phyloP scores from a whole-genome alignment of 2,329 filamentous ascomycete genomes.

The Neofusicoccum umdonicola region DNA sequence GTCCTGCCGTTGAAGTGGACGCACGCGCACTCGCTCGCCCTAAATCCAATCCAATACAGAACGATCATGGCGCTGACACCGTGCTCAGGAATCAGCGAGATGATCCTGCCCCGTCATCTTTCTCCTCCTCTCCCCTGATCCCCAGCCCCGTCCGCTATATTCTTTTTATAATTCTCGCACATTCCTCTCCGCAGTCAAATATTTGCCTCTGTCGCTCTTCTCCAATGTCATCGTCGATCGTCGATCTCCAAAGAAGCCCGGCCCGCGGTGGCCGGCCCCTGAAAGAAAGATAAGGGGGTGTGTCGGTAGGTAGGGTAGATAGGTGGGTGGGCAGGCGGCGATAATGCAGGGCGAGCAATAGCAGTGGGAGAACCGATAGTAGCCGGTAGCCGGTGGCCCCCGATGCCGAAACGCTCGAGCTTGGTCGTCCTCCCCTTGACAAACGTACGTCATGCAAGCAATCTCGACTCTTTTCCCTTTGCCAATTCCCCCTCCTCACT shows the following conservation, averaged over 20 bases:
- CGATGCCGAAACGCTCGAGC: neutral
- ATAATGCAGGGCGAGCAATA: neutral
- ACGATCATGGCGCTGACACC: no score
- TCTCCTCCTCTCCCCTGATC: neutral
- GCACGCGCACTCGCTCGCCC: no score
- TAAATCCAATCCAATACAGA: no score
- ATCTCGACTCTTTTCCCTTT: constrained; percentile 1
- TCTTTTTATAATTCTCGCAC: neutral
- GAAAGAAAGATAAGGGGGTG: constrained; percentile 1
- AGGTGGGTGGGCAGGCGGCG: neutral
- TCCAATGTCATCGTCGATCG: constrained; percentile 2
- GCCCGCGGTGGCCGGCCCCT: neutral
- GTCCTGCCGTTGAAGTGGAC: no score
- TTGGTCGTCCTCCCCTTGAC: neutral
- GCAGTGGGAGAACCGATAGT: neutral
- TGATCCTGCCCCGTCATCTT: neutral
- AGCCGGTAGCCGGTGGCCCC: neutral
- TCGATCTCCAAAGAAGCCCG: neutral
- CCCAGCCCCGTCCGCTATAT: neutral
- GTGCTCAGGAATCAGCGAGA: neutral
- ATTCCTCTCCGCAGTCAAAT: neutral
- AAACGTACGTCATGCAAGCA: neutral
- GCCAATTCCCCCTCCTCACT: constrained; percentile 25
- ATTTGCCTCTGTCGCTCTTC: neutral
- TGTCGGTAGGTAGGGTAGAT: neutral